phyloP scores from a whole-genome alignment of 2,329 filamentous ascomycete species.

The Exophiala xenobiotica region DNA sequence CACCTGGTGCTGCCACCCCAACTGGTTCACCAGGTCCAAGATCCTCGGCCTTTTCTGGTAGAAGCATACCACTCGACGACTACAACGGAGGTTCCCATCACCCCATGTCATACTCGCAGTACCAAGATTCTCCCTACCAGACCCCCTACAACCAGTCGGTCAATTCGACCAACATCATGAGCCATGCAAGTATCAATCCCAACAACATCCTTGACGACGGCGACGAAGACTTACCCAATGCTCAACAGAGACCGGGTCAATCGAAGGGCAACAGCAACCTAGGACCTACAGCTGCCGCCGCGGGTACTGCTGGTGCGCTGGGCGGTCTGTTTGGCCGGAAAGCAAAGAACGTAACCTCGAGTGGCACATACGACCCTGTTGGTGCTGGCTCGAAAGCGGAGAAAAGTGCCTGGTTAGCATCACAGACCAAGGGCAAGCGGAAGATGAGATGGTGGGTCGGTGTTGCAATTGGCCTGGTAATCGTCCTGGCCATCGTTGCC shows the following conservation, averaged over 20 bases:
- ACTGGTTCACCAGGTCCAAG: conserved; percentile 30
- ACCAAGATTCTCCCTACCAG: conserved; percentile 65
- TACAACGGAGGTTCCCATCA: conserved; percentile 36
- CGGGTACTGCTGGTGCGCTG: conserved; percentile 44
- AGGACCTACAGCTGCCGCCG: conserved; percentile 44
- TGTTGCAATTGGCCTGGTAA: conserved; percentile 60
- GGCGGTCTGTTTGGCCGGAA: conserved; percentile 43
- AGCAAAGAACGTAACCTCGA: conserved; percentile 37
- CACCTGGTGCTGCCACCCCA: conserved; percentile 32
- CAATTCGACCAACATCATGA: conserved; percentile 53
- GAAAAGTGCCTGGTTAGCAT: conserved; percentile 65
- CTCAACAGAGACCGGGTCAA: conserved; percentile 55
- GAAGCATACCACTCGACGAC: conserved; percentile 52
- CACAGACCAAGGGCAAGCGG: conserved; percentile 63
- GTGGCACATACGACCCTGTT: conserved; percentile 60
- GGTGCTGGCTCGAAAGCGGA: conserved; percentile 45
- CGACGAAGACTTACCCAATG: conserved; percentile 72
- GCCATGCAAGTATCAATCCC: conserved; percentile 55
- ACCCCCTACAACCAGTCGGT: conserved; percentile 57
- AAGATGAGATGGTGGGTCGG: conserved; percentile 69
- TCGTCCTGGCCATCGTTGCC: conserved; percentile 70
- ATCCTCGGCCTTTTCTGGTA: conserved; percentile 42
- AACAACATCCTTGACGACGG: conserved; percentile 82
- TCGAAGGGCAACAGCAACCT: conserved; percentile 44
- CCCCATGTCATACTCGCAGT: conserved; percentile 40